Percentiles rank a stretch among this genome's conserved stretches.
Conservation (phyloP, 768 basidiomycete genomes). For the Dentipellis fragilis region DNA sequence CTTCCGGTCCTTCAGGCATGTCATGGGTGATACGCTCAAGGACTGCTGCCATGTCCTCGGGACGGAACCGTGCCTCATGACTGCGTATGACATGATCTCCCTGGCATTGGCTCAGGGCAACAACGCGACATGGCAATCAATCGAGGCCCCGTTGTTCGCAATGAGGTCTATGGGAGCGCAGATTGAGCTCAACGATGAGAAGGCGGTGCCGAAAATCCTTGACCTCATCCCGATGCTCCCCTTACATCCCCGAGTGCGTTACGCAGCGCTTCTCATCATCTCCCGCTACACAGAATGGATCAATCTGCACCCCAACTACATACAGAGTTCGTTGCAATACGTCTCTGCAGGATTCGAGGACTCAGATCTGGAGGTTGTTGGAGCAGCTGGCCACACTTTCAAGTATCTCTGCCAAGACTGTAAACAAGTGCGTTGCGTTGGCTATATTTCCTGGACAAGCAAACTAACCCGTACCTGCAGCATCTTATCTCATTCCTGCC, state of each 20-base stretch:
- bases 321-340: constrained; percentile 79
- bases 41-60: constrained; percentile 95
- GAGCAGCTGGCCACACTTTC: constrained; percentile 92
- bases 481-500: constrained; percentile 90
- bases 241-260: constrained; percentile 82
- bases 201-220: constrained; percentile 92
- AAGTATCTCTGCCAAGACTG: constrained; percentile 97
- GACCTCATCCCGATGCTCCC: constrained; percentile 88
- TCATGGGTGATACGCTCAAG: constrained; percentile 98
- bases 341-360: constrained; percentile 89
- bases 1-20: constrained; percentile 91
- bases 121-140: constrained; percentile 79
- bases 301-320: constrained; percentile 78
- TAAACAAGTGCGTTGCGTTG: constrained; percentile 47
- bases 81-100: constrained; percentile 75
- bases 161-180: constrained; percentile 98
- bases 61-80: constrained; percentile 70
- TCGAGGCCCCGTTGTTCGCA: constrained; percentile 95
- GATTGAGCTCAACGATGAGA: constrained; percentile 72
- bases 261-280: constrained; percentile 90
- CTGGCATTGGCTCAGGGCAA: constrained; percentile 54
- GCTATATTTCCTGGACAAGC: too few relatives aligned
- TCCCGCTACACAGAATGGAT: constrained; percentile 98
- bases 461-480: constrained; percentile 25
- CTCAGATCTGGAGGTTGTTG: constrained; percentile 69